phyloP scores from a whole-genome alignment of 495 filamentous ascomycete genomes.

The Aspergillus heteromorphus region DNA sequence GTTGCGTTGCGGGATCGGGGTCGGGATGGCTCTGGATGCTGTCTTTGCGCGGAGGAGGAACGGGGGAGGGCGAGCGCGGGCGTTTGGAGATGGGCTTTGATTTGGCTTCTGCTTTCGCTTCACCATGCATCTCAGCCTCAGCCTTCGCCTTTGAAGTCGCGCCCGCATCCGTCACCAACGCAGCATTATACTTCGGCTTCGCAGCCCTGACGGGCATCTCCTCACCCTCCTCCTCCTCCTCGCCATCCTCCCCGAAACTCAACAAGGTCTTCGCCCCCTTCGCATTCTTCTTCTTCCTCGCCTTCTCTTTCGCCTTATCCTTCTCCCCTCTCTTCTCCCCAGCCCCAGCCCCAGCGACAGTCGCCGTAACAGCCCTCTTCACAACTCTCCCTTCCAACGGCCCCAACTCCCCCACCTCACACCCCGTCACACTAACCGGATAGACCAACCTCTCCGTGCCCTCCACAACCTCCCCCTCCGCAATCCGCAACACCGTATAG shows the following conservation, averaged over 20 bases:
- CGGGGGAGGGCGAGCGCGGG: slow-evolving; percentile 29
- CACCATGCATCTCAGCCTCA: slow-evolving; percentile 12
- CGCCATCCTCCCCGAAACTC: slow-evolving; percentile 91
- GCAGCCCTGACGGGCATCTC: slow-evolving; percentile 56
- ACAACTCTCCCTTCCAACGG: slow-evolving; percentile 89
- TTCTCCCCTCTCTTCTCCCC: slow-evolving; percentile 28
- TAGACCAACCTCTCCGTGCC: slow-evolving; percentile 83
- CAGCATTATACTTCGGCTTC: slow-evolving; percentile 88
- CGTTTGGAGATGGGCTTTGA: slow-evolving; percentile 12
- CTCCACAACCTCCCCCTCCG: slow-evolving; percentile 74
- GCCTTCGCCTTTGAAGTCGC: no score
- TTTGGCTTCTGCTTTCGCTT: slow-evolving; percentile 7
- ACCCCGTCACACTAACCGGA: slow-evolving; percentile 69
- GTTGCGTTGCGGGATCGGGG: slow-evolving; percentile 36
- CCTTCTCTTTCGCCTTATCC: slow-evolving; percentile 43
- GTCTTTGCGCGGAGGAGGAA: background rate
- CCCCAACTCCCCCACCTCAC: slow-evolving; percentile 71
- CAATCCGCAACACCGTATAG: slow-evolving; percentile 90
- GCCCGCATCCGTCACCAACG: slow-evolving; percentile 58
- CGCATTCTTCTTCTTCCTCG: slow-evolving; percentile 72
- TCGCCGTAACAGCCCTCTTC: slow-evolving; percentile 49
- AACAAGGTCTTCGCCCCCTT: slow-evolving; percentile 75
- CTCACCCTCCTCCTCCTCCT: slow-evolving; percentile 48
- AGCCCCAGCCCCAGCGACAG: slow-evolving; percentile 17
- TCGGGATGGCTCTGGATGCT: slow-evolving; percentile 25